Evolutionary conservation across 192 early-diverging fungal species (phyloP), one percentile per base, ranked within the genome.

Genomic region (Podila epicladia): DNA sequence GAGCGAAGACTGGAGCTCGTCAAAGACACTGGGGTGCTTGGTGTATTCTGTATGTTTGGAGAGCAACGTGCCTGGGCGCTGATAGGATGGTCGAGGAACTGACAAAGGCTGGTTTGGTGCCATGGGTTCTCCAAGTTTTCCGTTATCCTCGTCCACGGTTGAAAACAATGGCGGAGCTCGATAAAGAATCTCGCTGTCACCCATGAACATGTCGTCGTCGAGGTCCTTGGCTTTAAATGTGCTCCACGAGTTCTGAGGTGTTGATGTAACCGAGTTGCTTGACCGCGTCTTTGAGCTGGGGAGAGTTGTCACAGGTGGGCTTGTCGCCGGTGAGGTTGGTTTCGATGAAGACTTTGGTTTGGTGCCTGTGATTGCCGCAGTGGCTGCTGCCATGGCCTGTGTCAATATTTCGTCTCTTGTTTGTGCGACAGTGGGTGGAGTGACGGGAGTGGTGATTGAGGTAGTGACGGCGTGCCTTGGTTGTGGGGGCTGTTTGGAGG

Each of bases 151-250:
- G 29, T 61, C 57, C 22, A 62, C 17, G 11, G 59, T 32, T 15
- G 69, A 31, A 31, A 72, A 67, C 60, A 79, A 32, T 6, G 64
- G 33, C 22, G 76, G 69, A 1, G 70, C 64, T 53, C 71, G 71
- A 65, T 79, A 79, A 13, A 80, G 63, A 41, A 73, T 67, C 22
- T 72, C 77, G 58, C 63, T 80, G 35, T 80, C 72, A 65, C 72
- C 72, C 22, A 71, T 72, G 37, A 80, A 80, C 38, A 80, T 72
- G 53, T 80, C 77, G 38, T 80, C 77, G 33, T 80, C 69, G 57
- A 71, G 70, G 24, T 80, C 77, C 12, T 35, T 64, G 32, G 73
- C 61, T n/a, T 71, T 71, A 24, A 80, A 66, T 9, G 67, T 71
- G 0, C 70, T 73, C 77, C 77, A 80, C 2, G 77, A 59, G 32